Evolutionary conservation across 805 yeast genomes (phyloP), one percentile per base, ranked within the genome.

Genomic region (Teunomyces funiuensis): DNA sequence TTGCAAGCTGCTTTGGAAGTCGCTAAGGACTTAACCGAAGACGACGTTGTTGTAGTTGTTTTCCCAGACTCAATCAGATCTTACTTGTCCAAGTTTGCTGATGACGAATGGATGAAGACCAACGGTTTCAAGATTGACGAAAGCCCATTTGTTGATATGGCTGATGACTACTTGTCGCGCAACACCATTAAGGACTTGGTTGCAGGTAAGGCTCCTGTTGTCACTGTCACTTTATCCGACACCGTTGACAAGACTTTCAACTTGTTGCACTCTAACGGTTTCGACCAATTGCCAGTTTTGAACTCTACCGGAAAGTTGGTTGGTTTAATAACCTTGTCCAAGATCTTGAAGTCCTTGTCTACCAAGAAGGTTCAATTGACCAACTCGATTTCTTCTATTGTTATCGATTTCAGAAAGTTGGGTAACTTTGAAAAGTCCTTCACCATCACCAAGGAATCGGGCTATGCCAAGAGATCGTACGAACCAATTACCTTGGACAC

Each of bases 11-110:
- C 88, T 36, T 74, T 87, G 43, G 68, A 80, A 52, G 85, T 84
- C 47, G 81, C 82, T 48, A 72, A 81, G 55, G 81, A 77, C 39
- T 73, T 87, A 60, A 77, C 83, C 34, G 88, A 83, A 67, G 77
- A 82, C 37, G 95, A 85, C 51, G 77, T 77, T 14, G 76, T 87
- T 44, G 95, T 87, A 23, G 88, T 84, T 36, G 83, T 87, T 16
- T 79, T 85, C 77, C 95, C 96, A 33, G 96, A 87, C 62, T 82
- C 89, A 30, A 80, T 87, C 58, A 80, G 96, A 72, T 86, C 95
- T 3, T 87, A 87, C 68, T 74, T 87, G 65, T 80, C 93, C 49
- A 87, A 87, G 68, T 87, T 87, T 58, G 91, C 86, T 28, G 95
- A 87, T 61, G 95, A 88, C 55, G 95, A 86, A 65, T 87, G 96